Base-by-base conservation (phyloP, 306 rosid species). In the Quercus aquifolioides region DNA sequence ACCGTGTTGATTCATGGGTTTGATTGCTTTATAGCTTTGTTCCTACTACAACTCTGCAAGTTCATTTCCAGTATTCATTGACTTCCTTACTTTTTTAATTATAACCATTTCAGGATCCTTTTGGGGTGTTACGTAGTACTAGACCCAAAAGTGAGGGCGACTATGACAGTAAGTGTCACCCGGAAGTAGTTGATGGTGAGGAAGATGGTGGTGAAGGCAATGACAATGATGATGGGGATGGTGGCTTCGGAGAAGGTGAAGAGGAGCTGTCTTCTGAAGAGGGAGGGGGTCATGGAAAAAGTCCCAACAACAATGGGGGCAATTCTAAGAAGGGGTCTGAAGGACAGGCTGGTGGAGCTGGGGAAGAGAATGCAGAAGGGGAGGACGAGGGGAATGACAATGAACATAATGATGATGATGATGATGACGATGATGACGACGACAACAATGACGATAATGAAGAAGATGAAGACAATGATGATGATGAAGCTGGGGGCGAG, bases 231-330 rank as follows among this genome's bases (percentile, higher is more conserved):
- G 71, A 72, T 0, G 54, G 74, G 1, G 86, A 76, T 1, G 76
- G 84, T 4, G 81, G 78, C 15, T 21, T 54, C 0, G 87, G 79
- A 54, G 87, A 81, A 11, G 72, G 82, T 0, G 83, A 77, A 46
- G 85, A 80, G 35, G 87, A 74, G 56, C 80, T 43, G 21, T 77
- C 85, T 38, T 80, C 82, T 4, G 87, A 74, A 55, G 85, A 73
- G n/a, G 88, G 78, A 60, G 85, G 80, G 30, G 83, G 78, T 3
- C 25, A 19, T 21, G 84, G 55, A 54, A 70, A 84, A 41, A 69
- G 65, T 12, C 81, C 73, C 8, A 79, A 84, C 56, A 59, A 60
- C 5, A 75, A 85, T 26, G 26, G 58, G 31, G 64, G 77, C 56
- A 25, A 63, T 13, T 73, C 84, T 73, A 76, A 79, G 52, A 65